Conservation (phyloP, 768 basidiomycete species). For the Hericium coralloides region DNA sequence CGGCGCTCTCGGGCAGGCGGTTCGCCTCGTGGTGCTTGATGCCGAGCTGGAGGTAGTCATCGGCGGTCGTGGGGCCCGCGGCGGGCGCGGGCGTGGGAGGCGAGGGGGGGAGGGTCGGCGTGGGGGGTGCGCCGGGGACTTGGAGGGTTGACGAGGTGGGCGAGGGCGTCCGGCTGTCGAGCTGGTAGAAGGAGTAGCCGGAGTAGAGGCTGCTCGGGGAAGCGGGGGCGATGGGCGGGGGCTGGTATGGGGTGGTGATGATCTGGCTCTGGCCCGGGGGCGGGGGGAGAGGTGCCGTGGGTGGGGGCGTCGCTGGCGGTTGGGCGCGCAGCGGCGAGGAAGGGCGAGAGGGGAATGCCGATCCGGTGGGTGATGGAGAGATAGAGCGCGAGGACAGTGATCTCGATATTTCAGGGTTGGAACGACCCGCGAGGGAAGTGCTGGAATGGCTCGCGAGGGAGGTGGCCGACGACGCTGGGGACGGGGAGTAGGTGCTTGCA, state of each 20-base stretch:
- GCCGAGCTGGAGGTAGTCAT: conserved; percentile 67
- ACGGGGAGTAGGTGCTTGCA: conserved; percentile 1
- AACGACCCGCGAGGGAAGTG: neutral
- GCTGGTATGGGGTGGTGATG: conserved; percentile 1
- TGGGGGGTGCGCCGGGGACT: conserved; percentile 11
- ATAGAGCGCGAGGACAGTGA: neutral
- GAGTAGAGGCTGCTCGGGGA: conserved; percentile 20
- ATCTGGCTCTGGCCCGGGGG: conserved; percentile 5
- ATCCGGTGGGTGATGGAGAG: neutral
- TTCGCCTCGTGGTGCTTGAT: conserved; percentile 75
- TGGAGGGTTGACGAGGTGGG: conserved; percentile 7
- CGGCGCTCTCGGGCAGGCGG: conserved; percentile 56
- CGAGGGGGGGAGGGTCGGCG: neutral
- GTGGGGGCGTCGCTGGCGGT: neutral
- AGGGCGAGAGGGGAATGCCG: neutral
- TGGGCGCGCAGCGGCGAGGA: neutral
- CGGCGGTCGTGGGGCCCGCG: conserved; percentile 31
- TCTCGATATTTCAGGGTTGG: neutral
- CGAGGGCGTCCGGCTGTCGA: conserved; percentile 13
- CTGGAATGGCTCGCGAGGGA: neutral
- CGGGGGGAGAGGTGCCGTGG: conserved; percentile 2
- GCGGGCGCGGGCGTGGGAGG: conserved; percentile 5
- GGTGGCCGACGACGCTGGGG: neutral
- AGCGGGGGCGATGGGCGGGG: conserved; percentile 8
- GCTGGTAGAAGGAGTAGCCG: conserved; percentile 22